Evolutionary conservation across 23 red algal genomes (phyloP).

Genomic region (Gracilaria gracilis): DNA sequence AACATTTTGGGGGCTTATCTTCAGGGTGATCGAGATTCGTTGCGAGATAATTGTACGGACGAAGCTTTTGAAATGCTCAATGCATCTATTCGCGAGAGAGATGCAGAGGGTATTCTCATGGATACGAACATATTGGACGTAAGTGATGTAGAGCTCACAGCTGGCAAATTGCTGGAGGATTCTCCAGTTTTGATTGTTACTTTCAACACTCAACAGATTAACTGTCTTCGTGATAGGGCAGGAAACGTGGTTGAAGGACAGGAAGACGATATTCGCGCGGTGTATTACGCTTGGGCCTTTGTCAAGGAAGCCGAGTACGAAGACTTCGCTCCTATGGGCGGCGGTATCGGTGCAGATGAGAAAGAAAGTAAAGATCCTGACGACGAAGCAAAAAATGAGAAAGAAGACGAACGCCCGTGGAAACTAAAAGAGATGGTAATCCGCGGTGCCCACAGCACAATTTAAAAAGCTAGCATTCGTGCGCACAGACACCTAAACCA

Average conservation of each 20-base stretch:
- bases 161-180: conserved; percentile 84
- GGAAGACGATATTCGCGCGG: conserved; percentile 93
- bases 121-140: conserved; percentile 91
- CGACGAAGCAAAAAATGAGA: background rate
- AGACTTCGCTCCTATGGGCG: conserved; percentile 54
- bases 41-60: conserved; percentile 75
- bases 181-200: conserved; percentile 94
- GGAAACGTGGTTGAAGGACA: conserved; percentile 89
- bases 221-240: conserved; percentile 81
- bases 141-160: conserved; percentile 87
- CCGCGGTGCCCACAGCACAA: conserved; percentile 91
- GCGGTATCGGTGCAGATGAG: conserved; percentile 57
- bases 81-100: conserved; percentile 86
- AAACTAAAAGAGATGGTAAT: conserved; percentile 99
- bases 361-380: conserved; percentile 6
- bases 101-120: conserved; percentile 83
- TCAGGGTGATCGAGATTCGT: conserved; percentile 58
- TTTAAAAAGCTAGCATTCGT: conserved; percentile 30
- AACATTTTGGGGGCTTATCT: conserved; percentile 91
- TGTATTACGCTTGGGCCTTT: conserved; percentile 90
- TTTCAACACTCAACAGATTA: conserved; percentile 98
- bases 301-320: conserved; percentile 60
- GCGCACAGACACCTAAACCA: background rate
- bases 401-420: conserved; percentile 56
- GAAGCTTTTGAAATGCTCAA: conserved; percentile 88